A percentile compares a stretch with the other conserved stretches of the same genome.
phyloP scores from a whole-genome alignment of 371 early-diverging fungal genomes.

The Synchytrium microbalum region DNA sequence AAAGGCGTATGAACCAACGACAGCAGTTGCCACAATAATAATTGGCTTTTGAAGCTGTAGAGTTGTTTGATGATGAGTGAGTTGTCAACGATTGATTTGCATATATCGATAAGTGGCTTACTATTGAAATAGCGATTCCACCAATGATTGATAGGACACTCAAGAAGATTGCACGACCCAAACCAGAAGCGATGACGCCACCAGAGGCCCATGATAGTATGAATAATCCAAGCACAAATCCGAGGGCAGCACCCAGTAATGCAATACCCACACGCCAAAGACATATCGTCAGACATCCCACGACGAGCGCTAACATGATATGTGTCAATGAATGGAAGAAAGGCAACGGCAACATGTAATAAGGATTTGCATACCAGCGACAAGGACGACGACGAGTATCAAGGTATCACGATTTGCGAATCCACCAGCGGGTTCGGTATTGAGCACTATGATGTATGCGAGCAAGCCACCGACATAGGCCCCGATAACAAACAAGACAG shows the following conservation, averaged over 20 bases:
- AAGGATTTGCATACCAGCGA: slow-evolving; percentile 24
- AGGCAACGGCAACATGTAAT: slow-evolving; percentile 8
- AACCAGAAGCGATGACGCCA: slow-evolving; percentile 43
- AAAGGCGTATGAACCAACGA: slow-evolving; percentile 61
- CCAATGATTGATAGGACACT: slow-evolving; percentile 43
- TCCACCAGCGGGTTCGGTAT: slow-evolving; percentile 41
- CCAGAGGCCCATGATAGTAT: slow-evolving; percentile 51
- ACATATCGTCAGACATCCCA: slow-evolving; percentile 45
- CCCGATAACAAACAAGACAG: slow-evolving; percentile 52
- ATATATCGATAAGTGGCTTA: too few relatives aligned
- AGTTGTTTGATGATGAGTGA: too few relatives aligned
- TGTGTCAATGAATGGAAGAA: slow-evolving; percentile 41
- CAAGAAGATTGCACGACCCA: slow-evolving; percentile 56
- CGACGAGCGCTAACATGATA: slow-evolving; percentile 43
- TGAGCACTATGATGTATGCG: slow-evolving; percentile 49
- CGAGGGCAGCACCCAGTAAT: slow-evolving; percentile 20
- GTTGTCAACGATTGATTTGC: too few relatives aligned
- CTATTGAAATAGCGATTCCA: slow-evolving; percentile 34
- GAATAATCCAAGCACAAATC: slow-evolving; percentile 21
- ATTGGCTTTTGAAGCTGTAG: slow-evolving; percentile 44
- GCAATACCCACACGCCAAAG: slow-evolving; percentile 22
- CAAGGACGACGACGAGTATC: slow-evolving; percentile 13
- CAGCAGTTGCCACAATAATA: slow-evolving; percentile 54
- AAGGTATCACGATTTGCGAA: too few relatives aligned
- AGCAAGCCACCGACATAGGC: slow-evolving; percentile 33